These are phyloP conservation scores for Linaria vulgaris DNA, from an alignment of 257 asterid genomes.

Conservation along the genomic window DNA sequence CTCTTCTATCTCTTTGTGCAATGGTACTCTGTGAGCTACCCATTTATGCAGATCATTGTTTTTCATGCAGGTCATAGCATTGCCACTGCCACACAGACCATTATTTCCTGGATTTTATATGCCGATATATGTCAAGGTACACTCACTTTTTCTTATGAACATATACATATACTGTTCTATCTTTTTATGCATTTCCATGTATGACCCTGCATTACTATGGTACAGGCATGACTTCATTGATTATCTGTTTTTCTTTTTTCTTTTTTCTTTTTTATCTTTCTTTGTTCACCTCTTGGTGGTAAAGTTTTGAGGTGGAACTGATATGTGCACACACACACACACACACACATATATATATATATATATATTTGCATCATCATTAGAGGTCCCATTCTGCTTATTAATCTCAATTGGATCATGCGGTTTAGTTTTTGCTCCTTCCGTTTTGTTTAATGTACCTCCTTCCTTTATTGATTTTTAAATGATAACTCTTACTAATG, in stretches of 20 bases:
- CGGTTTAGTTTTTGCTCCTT: constrained; percentile 13
- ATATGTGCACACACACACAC: no score
- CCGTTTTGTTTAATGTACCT: constrained; percentile 16
- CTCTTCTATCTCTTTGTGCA: constrained; percentile 1
- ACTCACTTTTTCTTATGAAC: constrained; percentile 22
- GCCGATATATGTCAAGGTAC: constrained; percentile 96
- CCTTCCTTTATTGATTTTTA: constrained; percentile 6
- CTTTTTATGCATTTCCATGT: neutral
- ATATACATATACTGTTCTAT: neutral
- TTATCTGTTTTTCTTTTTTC: neutral
- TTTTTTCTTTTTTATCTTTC: constrained; percentile 1
- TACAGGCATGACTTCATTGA: neutral
- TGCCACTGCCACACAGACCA: constrained; percentile 71
- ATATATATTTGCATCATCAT: neutral
- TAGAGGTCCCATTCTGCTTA: constrained; percentile 1
- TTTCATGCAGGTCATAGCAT: constrained; percentile 60
- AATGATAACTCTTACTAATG: constrained; percentile 2
- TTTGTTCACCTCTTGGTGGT: constrained; percentile 9
- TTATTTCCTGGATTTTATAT: constrained; percentile 94
- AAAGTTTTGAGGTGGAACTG: neutral
- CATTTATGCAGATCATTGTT: constrained; percentile 16
- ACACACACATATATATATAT: no score
- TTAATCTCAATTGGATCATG: constrained; percentile 2
- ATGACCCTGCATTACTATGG: constrained; percentile 3
- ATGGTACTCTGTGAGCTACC: constrained; percentile 4